phyloP scores from a whole-genome alignment of 1,139 yeast genomes.

The Debaryomyces coudertii region DNA sequence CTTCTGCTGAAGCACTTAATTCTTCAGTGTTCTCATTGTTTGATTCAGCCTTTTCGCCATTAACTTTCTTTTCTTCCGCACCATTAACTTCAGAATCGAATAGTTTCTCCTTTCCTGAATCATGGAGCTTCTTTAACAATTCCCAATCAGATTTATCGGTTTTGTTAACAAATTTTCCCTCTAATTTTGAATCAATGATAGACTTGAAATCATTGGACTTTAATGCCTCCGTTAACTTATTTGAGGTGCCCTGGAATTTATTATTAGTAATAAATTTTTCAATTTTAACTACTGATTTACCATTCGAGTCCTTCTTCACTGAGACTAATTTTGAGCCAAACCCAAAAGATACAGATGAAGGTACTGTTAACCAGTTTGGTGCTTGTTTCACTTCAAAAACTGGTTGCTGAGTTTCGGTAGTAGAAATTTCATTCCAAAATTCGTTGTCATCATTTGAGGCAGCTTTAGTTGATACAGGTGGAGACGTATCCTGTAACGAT shows the following conservation, averaged over 20 bases:
- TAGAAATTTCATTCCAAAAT: constrained; percentile 82
- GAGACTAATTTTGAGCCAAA: constrained; percentile 88
- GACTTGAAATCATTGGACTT: constrained; percentile 54
- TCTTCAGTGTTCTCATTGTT: constrained; percentile 23
- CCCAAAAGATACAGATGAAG: constrained; percentile 81
- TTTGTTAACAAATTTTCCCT: constrained; percentile 39
- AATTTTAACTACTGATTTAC: constrained; percentile 52
- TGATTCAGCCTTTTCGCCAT: constrained; percentile 14
- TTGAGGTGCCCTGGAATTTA: constrained; percentile 43
- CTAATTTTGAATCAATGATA: constrained; percentile 56
- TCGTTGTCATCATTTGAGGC: constrained; percentile 60
- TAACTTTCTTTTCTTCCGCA: constrained; percentile 12
- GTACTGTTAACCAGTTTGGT: constrained; percentile 84
- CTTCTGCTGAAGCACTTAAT: constrained; percentile 40
- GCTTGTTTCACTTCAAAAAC: constrained; percentile 73
- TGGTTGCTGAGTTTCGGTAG: constrained; percentile 75
- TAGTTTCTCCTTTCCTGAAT: constrained; percentile 50
- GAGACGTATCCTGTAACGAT: constrained; percentile 81
- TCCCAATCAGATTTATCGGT: constrained; percentile 76
- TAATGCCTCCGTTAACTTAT: constrained; percentile 61
- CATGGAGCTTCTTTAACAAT: constrained; percentile 59
- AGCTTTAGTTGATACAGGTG: constrained; percentile 51
- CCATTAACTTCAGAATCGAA: constrained; percentile 29
- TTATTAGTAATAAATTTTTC: constrained; percentile 48
- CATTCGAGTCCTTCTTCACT: constrained; percentile 47